Conservation (phyloP, 805 yeast species). For the Zygoascus flipseniorum region DNA sequence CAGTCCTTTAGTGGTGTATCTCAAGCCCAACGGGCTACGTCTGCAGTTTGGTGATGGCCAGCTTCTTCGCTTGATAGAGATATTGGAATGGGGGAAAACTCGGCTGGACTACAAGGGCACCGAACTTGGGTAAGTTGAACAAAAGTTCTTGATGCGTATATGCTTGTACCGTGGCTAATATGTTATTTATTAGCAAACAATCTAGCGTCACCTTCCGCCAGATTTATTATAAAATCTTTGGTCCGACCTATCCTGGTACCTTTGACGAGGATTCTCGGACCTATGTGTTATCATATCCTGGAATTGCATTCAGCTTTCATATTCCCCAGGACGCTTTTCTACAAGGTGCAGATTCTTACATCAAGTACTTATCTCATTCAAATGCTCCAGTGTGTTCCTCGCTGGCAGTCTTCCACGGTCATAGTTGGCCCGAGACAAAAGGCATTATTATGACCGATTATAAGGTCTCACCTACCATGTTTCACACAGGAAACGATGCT, state of each 20-base stretch:
- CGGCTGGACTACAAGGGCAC: slow-evolving; percentile 16
- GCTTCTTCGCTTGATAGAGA: slow-evolving; percentile 18
- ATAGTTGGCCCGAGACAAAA: slow-evolving; percentile 17
- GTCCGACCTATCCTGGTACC: slow-evolving; percentile 55
- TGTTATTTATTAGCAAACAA: neutral
- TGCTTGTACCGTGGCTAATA: too few relatives aligned
- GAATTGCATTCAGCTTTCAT: slow-evolving; percentile 44
- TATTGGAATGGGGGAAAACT: slow-evolving; percentile 15
- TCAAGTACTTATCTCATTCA: slow-evolving; percentile 24
- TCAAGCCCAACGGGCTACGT: slow-evolving; percentile 17
- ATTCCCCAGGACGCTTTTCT: slow-evolving; percentile 12
- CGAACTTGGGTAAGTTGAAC: slow-evolving; percentile 12
- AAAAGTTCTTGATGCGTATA: neutral
- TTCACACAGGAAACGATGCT: neutral
- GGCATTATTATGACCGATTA: neutral
- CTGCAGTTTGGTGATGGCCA: slow-evolving; percentile 19
- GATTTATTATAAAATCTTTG: slow-evolving; percentile 48
- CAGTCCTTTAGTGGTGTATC: slow-evolving; percentile 12
- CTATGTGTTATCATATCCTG: slow-evolving; percentile 48
- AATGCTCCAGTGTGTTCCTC: slow-evolving; percentile 14
- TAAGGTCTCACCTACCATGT: neutral
- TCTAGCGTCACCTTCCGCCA: slow-evolving; percentile 29
- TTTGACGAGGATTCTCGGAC: slow-evolving; percentile 22
- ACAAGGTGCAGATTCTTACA: slow-evolving; percentile 16
- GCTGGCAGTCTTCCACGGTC: slow-evolving; percentile 20